phyloP scores from a whole-genome alignment of 1,284 basidiomycete species.

The Agaricales sp. region DNA sequence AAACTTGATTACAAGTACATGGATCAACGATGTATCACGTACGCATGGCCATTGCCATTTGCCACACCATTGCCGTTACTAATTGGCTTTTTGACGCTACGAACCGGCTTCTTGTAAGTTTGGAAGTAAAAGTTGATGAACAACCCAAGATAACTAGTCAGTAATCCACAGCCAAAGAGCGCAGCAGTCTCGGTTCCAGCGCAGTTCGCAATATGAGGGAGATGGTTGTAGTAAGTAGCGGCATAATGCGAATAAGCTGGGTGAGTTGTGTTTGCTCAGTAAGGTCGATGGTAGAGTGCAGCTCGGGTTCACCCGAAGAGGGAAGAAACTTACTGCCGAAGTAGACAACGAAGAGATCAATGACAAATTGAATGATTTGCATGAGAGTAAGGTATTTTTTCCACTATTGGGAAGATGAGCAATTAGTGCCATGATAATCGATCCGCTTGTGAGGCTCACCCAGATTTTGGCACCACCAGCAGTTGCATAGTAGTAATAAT shows the following conservation, averaged over 20 bases:
- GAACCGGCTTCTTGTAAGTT: constrained; percentile 64
- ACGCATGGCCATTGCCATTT: constrained; percentile 19
- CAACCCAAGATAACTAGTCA: constrained; percentile 83
- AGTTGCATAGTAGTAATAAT: constrained; percentile 97
- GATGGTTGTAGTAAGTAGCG: constrained; percentile 44
- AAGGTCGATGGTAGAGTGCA: constrained; percentile 5
- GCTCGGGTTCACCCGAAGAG: too few species aligned
- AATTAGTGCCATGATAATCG: too few species aligned
- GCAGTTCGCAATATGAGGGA: constrained; percentile 75
- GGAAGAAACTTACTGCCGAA: constrained; percentile 71
- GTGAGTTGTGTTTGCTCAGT: constrained; percentile 12
- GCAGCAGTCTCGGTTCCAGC: constrained; percentile 86
- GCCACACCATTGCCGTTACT: constrained; percentile 29
- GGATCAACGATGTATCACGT: background rate
- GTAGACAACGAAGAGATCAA: constrained; percentile 85
- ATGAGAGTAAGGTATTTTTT: constrained; percentile 93
- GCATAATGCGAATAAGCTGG: constrained; percentile 81
- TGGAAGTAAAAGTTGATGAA: constrained; percentile 89
- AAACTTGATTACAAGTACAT: background rate
- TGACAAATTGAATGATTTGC: constrained; percentile 93
- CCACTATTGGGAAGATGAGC: constrained; percentile 49
- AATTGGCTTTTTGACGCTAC: constrained; percentile 28
- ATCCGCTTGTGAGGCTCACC: constrained; percentile 44
- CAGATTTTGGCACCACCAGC: constrained; percentile 93
- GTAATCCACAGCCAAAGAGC: constrained; percentile 78